Evolutionary conservation across 805 yeast species (phyloP), one percentile per base, ranked within the genome.

Genomic region (Huiozyma naganishii): DNA sequence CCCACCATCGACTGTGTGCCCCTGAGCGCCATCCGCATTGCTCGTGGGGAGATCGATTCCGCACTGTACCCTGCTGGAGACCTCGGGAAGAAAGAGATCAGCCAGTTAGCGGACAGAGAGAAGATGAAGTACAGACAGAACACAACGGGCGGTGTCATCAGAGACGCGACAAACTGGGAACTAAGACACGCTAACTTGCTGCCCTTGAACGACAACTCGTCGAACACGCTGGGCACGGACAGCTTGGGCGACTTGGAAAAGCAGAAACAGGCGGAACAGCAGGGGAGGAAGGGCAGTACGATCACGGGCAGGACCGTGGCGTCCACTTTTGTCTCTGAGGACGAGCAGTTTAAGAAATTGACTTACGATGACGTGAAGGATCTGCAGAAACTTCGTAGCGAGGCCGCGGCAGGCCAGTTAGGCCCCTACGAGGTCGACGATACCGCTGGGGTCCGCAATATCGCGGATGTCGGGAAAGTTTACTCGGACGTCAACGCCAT

Each of bases 1-100:
- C 80, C 86, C 32, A 59, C 83, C 46, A 66, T 78, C 43, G 87
- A 83, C 42, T 64, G 72, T 36, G 86, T 84, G 42, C 94, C 92
- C 48, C 58, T 83, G 41, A 76, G 82, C 41, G 87, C 65, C 4
- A 61, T 69, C 34, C 49, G 55, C 27, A 57, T 59, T 42, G 62
- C 69, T 7, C 61, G 67, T 49, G 68, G 69, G 33, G 63, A 71
- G 48, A 36, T 58, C 10, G 65, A 67, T 6, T 63, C 57, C 47
- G 53, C 52, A n/a, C 8, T 17, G 13, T 83, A 83, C 57, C 86
- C 88, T 52, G 64, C 61, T 59, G 61, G 67, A 27, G 90, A 83
- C 57, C 80, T 78, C 54, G 92, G 92, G 35, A 58, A 53, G 48
- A 64, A 68, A 42, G 86, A 83, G 61, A 70, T 79, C 40, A 69